Base-by-base conservation (phyloP, 768 basidiomycete genomes). In the Lactifluus hygrophoroides region DNA sequence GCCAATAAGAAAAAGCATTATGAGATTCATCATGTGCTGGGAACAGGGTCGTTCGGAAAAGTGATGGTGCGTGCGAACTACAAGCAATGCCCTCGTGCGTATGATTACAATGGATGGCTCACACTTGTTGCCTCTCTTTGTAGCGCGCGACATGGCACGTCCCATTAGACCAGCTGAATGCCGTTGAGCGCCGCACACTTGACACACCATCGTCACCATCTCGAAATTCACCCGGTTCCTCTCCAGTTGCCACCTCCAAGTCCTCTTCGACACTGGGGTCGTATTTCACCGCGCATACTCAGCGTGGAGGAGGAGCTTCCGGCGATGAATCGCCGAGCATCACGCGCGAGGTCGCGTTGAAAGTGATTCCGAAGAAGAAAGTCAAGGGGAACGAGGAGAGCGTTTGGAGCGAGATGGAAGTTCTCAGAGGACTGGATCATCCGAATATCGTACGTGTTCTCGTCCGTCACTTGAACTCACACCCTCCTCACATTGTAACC, bases 341-440 rank as follows among this genome's bases (percentile, higher is more conserved):
- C 16, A 79, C 74, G 16, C 85, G 89, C 68, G 86, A 89, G 5
- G 90, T 93, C 2, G 90, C 90, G 5, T 73, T 88, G 64, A 96
- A 96, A 74, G 81, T 94, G 58, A 96, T 99, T 56, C 79, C 88
- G 5, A 98, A 97, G 81, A 94, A 95, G 74, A 90, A 90, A 66
- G 91, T 96, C 54, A 93, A 92, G 70, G 89, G 90, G 10, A 91
- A 94, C 66, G 91, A 94, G 69, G 80, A 76, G 44, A 83, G 82
- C 52, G 93, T 98, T 0, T 92, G 90, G 84, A 81, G 84, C 7
- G 96, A 99, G 74, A 95, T 98, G 86, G 84, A 91, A 51, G 89
- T 98, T 0, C 70, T 99, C 58, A 86, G 86, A 68, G 93, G 88
- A 0, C 73, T 98, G 50, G 81, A 94, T 67, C 94, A 98, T 69